Base-by-base conservation (phyloP, 148 eudicot genomes). In the Amaranthus cruentus region DNA sequence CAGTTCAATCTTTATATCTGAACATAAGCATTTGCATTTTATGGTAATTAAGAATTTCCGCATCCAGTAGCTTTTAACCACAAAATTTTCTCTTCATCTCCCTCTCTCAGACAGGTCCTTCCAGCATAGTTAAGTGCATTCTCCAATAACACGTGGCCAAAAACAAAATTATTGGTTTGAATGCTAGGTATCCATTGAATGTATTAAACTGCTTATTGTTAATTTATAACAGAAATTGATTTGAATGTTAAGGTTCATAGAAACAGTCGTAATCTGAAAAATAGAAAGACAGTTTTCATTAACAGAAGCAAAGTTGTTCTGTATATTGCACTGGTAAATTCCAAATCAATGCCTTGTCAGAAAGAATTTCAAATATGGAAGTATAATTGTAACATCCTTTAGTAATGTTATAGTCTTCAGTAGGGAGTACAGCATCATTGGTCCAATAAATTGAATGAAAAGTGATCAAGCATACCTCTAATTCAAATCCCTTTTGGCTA, bases 401-500 rank as follows among this genome's bases (percentile, higher is more conserved):
- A 62, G 13, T 46, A 7, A 28, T n/a, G 38, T 15, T 48, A 46
- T 0, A 57, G n/a, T 57, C 12, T 4, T 12, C 9, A 55, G 13
- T 21, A 56, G 7, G 47, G 56, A 52, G 62, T 21, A 0, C 59
- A 8, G 62, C 9, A 53, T 4, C 18, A 43, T 50, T 6, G 56
- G 21, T 46, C 47, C 10, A 65, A 52, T 28, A 0, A 28, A 28
- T 28, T 28, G 38, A 28, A 54, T 11, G 58, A 1, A 48, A 42
- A 62, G 53, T 4, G 72, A 49, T 28, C 38, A 28, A 46, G 75
- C 84, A 51, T 44, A 95, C 99, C 97, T 95, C 99, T 15, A 95
- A 85, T 84, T 95, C 97, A 84, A 95, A 95, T 56, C 82, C 88
- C 83, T 83, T 92, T 80, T 95, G 94, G 75, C 86, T 89, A 75